Evolutionary conservation across 495 filamentous ascomycete genomes (phyloP).

Genomic region (Cenococcum geophilum): DNA sequence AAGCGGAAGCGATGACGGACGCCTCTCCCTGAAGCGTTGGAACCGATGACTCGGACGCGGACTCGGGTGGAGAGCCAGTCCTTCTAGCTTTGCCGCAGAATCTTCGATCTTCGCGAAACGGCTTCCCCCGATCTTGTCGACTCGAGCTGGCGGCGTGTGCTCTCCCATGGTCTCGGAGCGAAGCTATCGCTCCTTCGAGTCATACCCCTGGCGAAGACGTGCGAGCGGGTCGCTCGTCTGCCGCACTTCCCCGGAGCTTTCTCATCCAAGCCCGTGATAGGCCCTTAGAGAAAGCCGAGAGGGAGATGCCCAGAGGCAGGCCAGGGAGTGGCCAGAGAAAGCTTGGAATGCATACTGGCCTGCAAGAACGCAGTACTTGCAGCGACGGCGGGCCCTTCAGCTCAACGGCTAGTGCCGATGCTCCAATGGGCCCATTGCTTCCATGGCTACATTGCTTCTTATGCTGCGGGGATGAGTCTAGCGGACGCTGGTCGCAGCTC

Average conservation of each 20-base stretch:
- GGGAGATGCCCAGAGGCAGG: too few species aligned
- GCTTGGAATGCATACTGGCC: too few species aligned
- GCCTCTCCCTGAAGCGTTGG: not conserved
- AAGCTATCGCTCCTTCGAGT: constrained; percentile 1
- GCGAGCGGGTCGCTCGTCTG: not conserved
- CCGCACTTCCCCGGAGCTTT: not conserved
- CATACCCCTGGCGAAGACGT: not conserved
- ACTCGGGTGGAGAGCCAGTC: not conserved
- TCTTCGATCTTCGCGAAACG: not conserved
- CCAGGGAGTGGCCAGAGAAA: too few species aligned
- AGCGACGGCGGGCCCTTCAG: too few species aligned
- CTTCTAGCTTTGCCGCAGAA: not conserved
- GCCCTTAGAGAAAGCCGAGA: too few species aligned
- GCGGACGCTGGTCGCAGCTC: not conserved
- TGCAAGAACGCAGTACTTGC: too few species aligned
- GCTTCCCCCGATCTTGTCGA: constrained; percentile 1
- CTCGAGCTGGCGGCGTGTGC: not conserved
- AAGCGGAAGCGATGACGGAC: not conserved
- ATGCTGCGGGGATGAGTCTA: not conserved
- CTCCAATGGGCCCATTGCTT: not conserved
- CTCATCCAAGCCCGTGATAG: too few species aligned
- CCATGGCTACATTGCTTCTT: not conserved
- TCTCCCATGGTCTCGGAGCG: constrained; percentile 1
- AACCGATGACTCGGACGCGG: constrained; percentile 3
- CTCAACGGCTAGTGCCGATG: not conserved